These are phyloP conservation scores for Albizia julibrissin DNA, from an alignment of 306 rosid species.

Conservation along the genomic window DNA sequence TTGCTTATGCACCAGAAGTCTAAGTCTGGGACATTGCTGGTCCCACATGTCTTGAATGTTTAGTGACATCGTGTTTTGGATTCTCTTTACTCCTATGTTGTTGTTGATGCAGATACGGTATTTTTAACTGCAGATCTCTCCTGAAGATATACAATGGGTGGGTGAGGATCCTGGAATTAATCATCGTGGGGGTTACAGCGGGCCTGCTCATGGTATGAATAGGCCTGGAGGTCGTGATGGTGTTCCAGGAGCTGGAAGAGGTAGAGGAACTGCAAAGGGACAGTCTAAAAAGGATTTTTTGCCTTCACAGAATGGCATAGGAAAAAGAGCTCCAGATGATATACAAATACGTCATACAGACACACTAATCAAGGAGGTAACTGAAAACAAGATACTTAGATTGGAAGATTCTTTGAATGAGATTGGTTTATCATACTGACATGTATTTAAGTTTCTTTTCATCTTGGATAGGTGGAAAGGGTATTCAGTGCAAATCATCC, in stretches of 20 bases:
- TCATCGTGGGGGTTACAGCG: slow-evolving; percentile 60
- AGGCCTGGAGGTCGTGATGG: slow-evolving; percentile 60
- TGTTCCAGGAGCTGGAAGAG: slow-evolving; percentile 72
- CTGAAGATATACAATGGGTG: slow-evolving; percentile 90
- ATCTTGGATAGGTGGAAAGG: slow-evolving; percentile 74
- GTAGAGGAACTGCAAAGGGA: slow-evolving; percentile 73
- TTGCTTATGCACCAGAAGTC: neutral
- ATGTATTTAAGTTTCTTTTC: slow-evolving; percentile 17
- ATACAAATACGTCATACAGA: slow-evolving; percentile 84
- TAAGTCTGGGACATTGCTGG: neutral
- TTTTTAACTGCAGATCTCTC: slow-evolving; percentile 69
- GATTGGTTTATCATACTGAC: slow-evolving; percentile 25
- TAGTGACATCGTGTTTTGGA: neutral
- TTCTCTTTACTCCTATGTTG: slow-evolving; percentile 8
- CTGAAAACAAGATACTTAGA: slow-evolving; percentile 21
- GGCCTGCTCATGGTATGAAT: slow-evolving; percentile 66
- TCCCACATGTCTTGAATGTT: neutral
- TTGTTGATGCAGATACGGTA: slow-evolving; percentile 29
- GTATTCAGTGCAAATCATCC: slow-evolving; percentile 82
- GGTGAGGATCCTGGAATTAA: slow-evolving; percentile 86
- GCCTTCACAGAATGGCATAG: slow-evolving; percentile 80
- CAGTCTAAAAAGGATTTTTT: slow-evolving; percentile 74
- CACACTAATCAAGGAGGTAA: slow-evolving; percentile 80
- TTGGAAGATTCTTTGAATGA: neutral
- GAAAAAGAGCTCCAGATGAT: slow-evolving; percentile 70